Evolutionary conservation across 2,329 filamentous ascomycete genomes (phyloP).

Genomic region (Beauveria bassiana): DNA sequence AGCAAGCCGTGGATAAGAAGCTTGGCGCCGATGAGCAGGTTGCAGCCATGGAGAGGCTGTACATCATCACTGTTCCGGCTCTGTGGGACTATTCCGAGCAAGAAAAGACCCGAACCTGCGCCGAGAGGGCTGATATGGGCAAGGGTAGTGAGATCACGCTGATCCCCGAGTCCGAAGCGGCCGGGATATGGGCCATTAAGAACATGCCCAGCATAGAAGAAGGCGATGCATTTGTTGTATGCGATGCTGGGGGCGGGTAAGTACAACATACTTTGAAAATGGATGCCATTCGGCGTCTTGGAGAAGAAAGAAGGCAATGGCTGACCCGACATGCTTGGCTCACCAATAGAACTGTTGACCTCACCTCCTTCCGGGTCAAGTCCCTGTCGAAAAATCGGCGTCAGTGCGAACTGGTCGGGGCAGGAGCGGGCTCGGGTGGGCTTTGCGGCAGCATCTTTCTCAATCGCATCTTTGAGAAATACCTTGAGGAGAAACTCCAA

Average conservation of each 20-base stretch:
- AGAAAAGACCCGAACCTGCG: conserved; percentile 1
- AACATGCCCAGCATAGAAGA: not conserved
- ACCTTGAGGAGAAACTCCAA: not conserved
- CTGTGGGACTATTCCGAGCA: not conserved
- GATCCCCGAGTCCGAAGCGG: not conserved
- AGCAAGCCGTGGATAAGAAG: conserved; percentile 1
- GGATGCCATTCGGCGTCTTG: not conserved
- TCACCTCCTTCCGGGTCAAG: not conserved
- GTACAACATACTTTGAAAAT: not conserved
- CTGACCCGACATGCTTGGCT: not conserved
- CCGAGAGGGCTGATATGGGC: not conserved
- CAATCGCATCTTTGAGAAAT: conserved; percentile 1
- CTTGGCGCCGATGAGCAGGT: not conserved
- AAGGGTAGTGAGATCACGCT: not conserved
- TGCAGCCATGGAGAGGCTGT: not conserved
- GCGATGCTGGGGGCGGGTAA: not conserved
- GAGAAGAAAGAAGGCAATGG: not conserved
- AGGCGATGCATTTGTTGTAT: not conserved
- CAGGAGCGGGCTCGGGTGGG: not conserved
- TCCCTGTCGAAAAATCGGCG: not conserved
- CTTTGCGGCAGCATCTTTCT: conserved; percentile 1
- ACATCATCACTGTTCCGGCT: not conserved
- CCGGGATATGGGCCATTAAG: not conserved
- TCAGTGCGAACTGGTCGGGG: not conserved
- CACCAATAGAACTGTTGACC: conserved; percentile 2